Evolutionary conservation across 208 protist species (phyloP), one percentile per base, ranked within the genome.

Genomic region (Leishmania mexicana): DNA sequence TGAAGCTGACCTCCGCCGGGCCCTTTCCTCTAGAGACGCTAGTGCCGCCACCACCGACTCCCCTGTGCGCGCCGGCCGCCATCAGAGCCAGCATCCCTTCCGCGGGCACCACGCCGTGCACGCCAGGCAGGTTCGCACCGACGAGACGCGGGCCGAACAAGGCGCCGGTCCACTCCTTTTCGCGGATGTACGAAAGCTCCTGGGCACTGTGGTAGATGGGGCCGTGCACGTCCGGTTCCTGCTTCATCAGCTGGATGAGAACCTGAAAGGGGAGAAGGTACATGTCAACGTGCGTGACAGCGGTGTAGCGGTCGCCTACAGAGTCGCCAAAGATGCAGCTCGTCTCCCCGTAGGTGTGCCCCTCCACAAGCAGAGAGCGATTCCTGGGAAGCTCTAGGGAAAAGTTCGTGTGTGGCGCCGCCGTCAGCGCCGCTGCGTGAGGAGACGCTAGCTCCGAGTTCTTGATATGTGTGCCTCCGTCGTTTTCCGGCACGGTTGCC

Each of bases 161-260:
- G 62, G 89, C 83, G 40, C 90, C 89, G 3, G 84, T 65, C 71
- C 85, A 89, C 45, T 89, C 89, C 58, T 83, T 88, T 64, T 94
- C 89, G 5, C 86, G 81, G 74, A 90, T 38, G 40, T 85, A 65
- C 3, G 89, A 94, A 5, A 88, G 78, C 31, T 81, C 72, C 75
- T 89, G 86, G 42, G 93, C 90, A 71, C 85, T 79, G 67, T 80
- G 76, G 83, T 95, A 92, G 17, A 97, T 80, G 8, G 58, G 45
- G 31, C 70, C 84, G 62, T 93, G 93, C 75, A 88, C 88, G 76
- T 93, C 89, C 0, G 86, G 89, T 74, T 89, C 78, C 80, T 90
- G 88, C 79, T 97, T 93, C 93, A 97, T 97, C 70, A 97, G 86
- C 81, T 92, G 90, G 45, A 94, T 91, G 40, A 97, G 81, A 35